Evolutionary conservation across 345 rosid genomes (phyloP).

Genomic region (Capsella bursapastoris): DNA sequence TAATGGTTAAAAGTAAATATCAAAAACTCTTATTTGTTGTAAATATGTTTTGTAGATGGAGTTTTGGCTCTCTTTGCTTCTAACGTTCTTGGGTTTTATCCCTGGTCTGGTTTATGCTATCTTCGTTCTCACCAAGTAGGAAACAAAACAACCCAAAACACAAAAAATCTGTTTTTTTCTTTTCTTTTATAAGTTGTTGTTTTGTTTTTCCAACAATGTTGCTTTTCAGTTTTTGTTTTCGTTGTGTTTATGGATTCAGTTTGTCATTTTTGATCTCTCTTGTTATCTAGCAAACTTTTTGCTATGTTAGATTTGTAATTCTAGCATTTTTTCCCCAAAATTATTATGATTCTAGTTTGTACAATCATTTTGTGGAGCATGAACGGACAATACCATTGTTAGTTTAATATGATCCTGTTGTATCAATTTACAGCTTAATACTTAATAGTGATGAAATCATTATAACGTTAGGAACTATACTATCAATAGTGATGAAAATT

Average conservation of each 20-base stretch:
- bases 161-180: neutral
- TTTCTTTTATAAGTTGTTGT: neutral
- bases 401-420: neutral
- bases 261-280: slow-evolving; percentile 16
- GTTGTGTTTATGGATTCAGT: slow-evolving; percentile 22
- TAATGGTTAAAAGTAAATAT: neutral
- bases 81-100: slow-evolving; percentile 58
- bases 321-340: too few species aligned
- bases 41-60: slow-evolving; percentile 53
- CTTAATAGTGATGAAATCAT: neutral
- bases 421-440: neutral
- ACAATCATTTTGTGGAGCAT: too few species aligned
- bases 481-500: neutral
- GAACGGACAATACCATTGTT: too few species aligned
- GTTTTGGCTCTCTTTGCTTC: slow-evolving; percentile 77
- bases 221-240: neutral
- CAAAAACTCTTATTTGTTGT: neutral
- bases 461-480: neutral
- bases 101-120: slow-evolving; percentile 81
- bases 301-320: slow-evolving; percentile 17
- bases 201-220: neutral
- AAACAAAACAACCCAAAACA: neutral
- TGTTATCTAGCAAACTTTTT: slow-evolving; percentile 11
- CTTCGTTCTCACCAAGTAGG: slow-evolving; percentile 49
- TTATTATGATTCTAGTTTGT: slow-evolving; percentile 1